A percentile compares a stretch with the other conserved stretches of the same genome.
These are phyloP conservation scores for Naegleria lovaniensis DNA, from an alignment of 208 protist species.

Conservation along the genomic window DNA sequence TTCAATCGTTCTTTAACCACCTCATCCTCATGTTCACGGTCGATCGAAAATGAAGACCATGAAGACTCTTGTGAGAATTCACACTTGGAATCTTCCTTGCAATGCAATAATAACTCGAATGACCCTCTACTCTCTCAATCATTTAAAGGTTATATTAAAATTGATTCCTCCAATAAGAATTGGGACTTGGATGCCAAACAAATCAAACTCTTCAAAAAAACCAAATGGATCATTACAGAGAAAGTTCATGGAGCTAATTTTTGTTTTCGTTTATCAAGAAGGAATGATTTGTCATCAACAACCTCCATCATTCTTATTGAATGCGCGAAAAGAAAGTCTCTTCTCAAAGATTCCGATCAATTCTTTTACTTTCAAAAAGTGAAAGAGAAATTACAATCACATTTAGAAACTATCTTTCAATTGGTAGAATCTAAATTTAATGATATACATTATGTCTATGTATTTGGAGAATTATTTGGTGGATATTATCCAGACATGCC, in stretches of 20 bases:
- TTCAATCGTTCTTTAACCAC: not conserved
- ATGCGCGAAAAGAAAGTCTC: not conserved
- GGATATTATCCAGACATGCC: slow-evolving; percentile 6
- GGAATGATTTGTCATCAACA: too few species aligned
- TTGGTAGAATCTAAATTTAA: not conserved
- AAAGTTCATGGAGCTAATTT: slow-evolving; percentile 25
- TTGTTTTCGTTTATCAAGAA: not conserved
- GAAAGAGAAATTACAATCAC: not conserved
- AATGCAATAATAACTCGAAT: too few species aligned
- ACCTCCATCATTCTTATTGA: not conserved
- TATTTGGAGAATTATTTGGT: slow-evolving; percentile 29
- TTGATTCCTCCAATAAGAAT: not conserved
- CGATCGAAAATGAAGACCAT: too few species aligned
- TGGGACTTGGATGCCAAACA: not conserved
- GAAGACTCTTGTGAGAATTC: too few species aligned
- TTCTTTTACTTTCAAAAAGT: not conserved
- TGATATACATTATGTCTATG: not conserved
- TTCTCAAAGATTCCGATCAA: not conserved
- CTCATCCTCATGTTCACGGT: too few species aligned
- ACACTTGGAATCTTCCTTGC: too few species aligned
- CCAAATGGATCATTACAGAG: slow-evolving; percentile 9
- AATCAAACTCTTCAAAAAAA: not conserved
- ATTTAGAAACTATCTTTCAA: not conserved
- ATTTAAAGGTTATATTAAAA: not conserved
- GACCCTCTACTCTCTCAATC: too few species aligned